These are phyloP conservation scores for Vachellia pachyceras DNA, from an alignment of 306 rosid species.

Conservation along the genomic window DNA sequence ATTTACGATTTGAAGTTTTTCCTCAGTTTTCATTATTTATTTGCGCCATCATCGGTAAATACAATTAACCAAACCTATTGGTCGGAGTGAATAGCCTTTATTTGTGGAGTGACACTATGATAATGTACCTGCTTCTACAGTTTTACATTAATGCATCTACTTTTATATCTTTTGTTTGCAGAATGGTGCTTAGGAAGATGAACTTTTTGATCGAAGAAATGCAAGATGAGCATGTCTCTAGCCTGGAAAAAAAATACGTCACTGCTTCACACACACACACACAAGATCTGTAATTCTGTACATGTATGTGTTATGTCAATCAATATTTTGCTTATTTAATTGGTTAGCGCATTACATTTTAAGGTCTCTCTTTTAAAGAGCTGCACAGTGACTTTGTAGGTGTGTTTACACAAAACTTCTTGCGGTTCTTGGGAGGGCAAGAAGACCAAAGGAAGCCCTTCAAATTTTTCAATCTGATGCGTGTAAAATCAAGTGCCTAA, in stretches of 20 bases:
- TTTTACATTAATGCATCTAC: background rate
- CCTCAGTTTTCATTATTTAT: background rate
- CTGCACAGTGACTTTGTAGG: constrained; percentile 55
- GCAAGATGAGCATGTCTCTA: constrained; percentile 23
- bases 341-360: constrained; percentile 31
- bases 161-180: background rate
- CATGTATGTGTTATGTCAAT: background rate
- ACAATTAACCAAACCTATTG: constrained; percentile 17
- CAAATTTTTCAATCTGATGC: no score
- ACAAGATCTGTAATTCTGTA: no score
- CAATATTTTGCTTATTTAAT: background rate
- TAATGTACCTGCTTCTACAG: constrained; percentile 14
- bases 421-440: constrained; percentile 86
- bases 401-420: constrained; percentile 88
- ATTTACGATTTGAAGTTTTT: background rate
- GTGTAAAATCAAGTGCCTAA: no score
- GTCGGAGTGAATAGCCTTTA: background rate
- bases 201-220: constrained; percentile 10
- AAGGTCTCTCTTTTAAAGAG: constrained; percentile 13
- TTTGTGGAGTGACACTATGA: background rate
- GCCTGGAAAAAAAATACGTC: background rate
- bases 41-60: background rate
- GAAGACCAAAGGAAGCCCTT: constrained; percentile 86
- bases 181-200: constrained; percentile 4
- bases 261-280: background rate